Evolutionary conservation across 176 grass and related monocot genomes (phyloP).

Genomic region (Bonia amplexicaulis): DNA sequence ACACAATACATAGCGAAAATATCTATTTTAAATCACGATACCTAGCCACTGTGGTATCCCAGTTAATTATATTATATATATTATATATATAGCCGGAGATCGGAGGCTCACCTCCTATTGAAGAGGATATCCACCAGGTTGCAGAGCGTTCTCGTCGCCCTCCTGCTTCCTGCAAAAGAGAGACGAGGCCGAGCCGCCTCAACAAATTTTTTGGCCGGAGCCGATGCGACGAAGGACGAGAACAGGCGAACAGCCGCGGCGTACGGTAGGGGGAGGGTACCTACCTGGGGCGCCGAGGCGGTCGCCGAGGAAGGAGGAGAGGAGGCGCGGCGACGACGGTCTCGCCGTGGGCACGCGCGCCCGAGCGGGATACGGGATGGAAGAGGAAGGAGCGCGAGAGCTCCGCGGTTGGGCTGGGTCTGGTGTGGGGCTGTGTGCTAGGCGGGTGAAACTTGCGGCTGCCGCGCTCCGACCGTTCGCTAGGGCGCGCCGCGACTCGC

Average conservation of each 20-base stretch:
- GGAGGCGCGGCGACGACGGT: slow-evolving; percentile 51
- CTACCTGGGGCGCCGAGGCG: slow-evolving; percentile 31
- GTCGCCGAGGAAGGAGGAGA: slow-evolving; percentile 76
- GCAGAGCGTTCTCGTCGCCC: slow-evolving; percentile 56
- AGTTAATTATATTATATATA: too few relatives aligned
- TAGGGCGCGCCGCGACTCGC: not conserved
- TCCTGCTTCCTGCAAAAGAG: slow-evolving; percentile 41
- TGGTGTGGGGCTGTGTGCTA: not conserved
- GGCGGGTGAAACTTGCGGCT: not conserved
- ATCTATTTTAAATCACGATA: too few relatives aligned
- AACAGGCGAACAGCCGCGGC: not conserved
- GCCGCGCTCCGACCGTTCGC: not conserved
- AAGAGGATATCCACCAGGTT: slow-evolving; percentile 81
- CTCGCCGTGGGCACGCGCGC: slow-evolving; percentile 50
- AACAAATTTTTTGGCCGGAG: not conserved
- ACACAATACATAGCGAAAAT: too few relatives aligned
- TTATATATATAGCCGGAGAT: not conserved
- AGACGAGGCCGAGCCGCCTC: not conserved
- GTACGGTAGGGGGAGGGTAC: not conserved
- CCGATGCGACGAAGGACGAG: not conserved
- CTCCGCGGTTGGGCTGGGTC: not conserved
- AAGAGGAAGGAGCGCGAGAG: not conserved
- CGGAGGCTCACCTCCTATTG: slow-evolving; percentile 56
- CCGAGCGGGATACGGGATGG: not conserved
- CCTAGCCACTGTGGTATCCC: too few relatives aligned